phyloP scores from a whole-genome alignment of 2,329 filamentous ascomycete species.

The Verticillium longisporum region DNA sequence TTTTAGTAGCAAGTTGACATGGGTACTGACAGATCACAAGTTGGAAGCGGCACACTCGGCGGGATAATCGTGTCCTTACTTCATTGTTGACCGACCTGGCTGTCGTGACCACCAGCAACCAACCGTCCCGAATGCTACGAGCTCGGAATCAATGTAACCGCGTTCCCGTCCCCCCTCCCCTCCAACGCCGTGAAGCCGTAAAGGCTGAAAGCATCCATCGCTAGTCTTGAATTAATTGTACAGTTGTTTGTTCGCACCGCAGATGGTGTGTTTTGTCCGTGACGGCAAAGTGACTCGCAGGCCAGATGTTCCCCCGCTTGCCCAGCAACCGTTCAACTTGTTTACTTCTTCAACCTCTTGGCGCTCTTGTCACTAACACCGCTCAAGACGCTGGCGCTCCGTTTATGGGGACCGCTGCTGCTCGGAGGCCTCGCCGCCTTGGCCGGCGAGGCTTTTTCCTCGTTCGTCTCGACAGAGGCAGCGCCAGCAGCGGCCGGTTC shows the following conservation, averaged over 20 bases:
- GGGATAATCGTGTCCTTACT: background rate
- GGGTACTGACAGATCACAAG: no score
- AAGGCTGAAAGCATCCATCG: background rate
- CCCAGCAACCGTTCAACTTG: background rate
- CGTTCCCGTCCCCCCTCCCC: background rate
- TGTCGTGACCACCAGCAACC: background rate
- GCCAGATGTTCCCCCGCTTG: no score
- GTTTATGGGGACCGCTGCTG: conserved; percentile 53
- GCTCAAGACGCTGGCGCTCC: conserved; percentile 78
- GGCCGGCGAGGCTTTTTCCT: conserved; percentile 14
- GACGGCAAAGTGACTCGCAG: no score
- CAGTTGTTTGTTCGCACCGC: background rate
- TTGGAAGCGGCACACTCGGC: no score
- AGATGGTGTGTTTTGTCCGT: no score
- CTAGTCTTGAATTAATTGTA: background rate
- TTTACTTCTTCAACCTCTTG: conserved; percentile 54
- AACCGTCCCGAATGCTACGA: background rate
- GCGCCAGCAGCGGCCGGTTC: conserved; percentile 1
- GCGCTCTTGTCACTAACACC: conserved; percentile 56
- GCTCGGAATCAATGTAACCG: background rate
- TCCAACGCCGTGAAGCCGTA: background rate
- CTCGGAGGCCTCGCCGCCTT: conserved; percentile 28
- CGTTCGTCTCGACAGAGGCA: conserved; percentile 4
- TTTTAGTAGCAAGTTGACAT: no score
- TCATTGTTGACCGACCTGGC: background rate